Base-by-base conservation (phyloP, 2,329 filamentous ascomycete genomes). In the Chrysoporthe cubensis region DNA sequence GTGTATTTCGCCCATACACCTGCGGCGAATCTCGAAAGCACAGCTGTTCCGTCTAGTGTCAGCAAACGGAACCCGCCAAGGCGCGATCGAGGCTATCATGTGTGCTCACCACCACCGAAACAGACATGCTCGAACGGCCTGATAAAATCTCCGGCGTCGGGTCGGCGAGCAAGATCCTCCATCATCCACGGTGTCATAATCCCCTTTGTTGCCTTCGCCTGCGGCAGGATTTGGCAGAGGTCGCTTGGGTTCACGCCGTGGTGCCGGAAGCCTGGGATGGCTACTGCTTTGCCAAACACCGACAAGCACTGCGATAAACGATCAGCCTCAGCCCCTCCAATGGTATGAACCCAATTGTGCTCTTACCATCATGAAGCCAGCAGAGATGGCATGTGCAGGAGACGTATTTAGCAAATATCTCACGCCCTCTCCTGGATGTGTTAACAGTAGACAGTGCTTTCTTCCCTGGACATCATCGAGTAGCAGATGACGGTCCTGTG, bases 171-270 rank as follows among this genome's bases (percentile, higher is more conserved):
- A 40, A 73, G 64, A 1, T 69, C 63, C 37, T 74, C 72, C 72
- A 73, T 71, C 6, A 71, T 65, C 66, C 72, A 71, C 7, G 72
- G 73, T 14, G 69, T 69, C n/a, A 74, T 44, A 2, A 72, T 56
- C 1, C 62, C 70, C 14, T 66, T 63, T 18, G 66, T 68, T 5
- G 61, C 69, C 21, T 65, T 70, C 1, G 72, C 66, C 26, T 68
- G 48, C 1, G 63, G 59, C 9, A 72, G 60, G 4, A 74, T 52
- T 8, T 67, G 63, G 37, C 66, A 67, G 13, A 71, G 65, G 13
- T 72, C 72, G 5, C 46, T 68, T 5, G 64, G 42, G 13, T 50
- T 46, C 40, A 71, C 61, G 7, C 42, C 63, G n/a, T 67, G 71
- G 44, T 71, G 66, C n/a, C 72, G 71, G 58, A 71, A 72, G 11